phyloP scores from a whole-genome alignment of 1,139 yeast genomes.

The Hanseniaspora gamundiae region DNA sequence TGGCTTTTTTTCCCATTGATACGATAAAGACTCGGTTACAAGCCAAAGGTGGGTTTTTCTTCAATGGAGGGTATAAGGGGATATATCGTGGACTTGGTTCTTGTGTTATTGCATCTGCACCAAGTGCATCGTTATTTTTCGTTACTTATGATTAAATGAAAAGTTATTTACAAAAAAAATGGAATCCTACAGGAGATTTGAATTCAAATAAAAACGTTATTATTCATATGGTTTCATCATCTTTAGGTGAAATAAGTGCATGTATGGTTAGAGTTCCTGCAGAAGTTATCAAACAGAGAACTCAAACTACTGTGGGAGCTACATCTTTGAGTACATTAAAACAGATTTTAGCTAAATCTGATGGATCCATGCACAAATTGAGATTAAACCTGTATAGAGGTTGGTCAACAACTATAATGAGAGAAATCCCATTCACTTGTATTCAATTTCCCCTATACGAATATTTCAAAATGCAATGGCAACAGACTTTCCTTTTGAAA shows the following conservation, averaged over 20 bases:
- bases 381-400: conserved; percentile 79
- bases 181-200: too few relatives aligned
- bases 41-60: conserved; percentile 88
- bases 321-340: conserved; percentile 58
- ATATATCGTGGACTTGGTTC: conserved; percentile 88
- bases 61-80: conserved; percentile 87
- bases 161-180: conserved; percentile 33
- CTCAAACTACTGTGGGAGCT: conserved; percentile 57
- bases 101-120: conserved; percentile 91
- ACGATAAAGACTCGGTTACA: conserved; percentile 88
- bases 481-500: conserved; percentile 34
- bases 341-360: conserved; percentile 41
- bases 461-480: conserved; percentile 51
- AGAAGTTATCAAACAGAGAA: conserved; percentile 88
- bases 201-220: conserved; percentile 33
- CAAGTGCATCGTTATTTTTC: conserved; percentile 82
- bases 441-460: conserved; percentile 94
- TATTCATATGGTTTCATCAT: conserved; percentile 77
- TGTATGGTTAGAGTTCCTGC: conserved; percentile 93
- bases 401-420: conserved; percentile 79
- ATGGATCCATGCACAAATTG: conserved; percentile 48
- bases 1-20: conserved; percentile 91
- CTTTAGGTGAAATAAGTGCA: conserved; percentile 85
- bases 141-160: conserved; percentile 79
- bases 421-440: conserved; percentile 93